Evolutionary conservation across 2,329 filamentous ascomycete species (phyloP).

Genomic region (Chaetomium strumarium): DNA sequence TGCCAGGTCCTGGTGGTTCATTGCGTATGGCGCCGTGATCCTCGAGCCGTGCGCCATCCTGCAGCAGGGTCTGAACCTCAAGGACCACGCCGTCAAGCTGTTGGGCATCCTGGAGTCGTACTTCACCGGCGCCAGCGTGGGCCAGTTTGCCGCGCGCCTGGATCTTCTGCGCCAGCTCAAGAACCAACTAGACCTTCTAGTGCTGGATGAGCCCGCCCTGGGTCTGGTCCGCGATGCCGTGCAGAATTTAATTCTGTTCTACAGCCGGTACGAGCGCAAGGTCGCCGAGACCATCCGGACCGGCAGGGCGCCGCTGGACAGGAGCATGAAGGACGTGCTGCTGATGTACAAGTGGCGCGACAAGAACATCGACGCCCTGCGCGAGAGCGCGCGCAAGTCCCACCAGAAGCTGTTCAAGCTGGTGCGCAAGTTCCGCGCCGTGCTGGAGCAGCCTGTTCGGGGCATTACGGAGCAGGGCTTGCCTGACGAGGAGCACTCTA

Average conservation of each 20-base stretch:
- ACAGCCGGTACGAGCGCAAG: conserved; percentile 61
- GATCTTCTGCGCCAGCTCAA: conserved; percentile 60
- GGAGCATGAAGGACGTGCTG: conserved; percentile 87
- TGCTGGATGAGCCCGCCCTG: conserved; percentile 53
- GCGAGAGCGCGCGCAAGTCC: conserved; percentile 82
- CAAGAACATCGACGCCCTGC: conserved; percentile 83
- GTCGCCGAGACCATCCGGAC: conserved; percentile 60
- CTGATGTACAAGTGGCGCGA: conserved; percentile 96
- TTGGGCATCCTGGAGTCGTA: conserved; percentile 74
- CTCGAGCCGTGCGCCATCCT: conserved; percentile 64
- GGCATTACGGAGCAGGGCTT: conserved; percentile 55
- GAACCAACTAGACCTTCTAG: conserved; percentile 59
- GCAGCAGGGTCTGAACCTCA: conserved; percentile 52
- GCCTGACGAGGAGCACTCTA: conserved; percentile 43
- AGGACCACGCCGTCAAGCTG: conserved; percentile 59
- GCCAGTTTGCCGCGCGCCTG: conserved; percentile 72
- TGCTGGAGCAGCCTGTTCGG: conserved; percentile 72
- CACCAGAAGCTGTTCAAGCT: conserved; percentile 89
- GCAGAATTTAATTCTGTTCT: conserved; percentile 71
- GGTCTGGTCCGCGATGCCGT: conserved; percentile 58
- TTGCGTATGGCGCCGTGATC: conserved; percentile 86
- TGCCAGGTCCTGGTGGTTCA: conserved; percentile 90
- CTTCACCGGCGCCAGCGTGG: conserved; percentile 70
- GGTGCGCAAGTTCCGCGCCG: conserved; percentile 78
- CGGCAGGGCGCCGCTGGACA: conserved; percentile 73